phyloP scores from a whole-genome alignment of 352 stramenopile genomes.

The Hyaloperonospora brassicae region DNA sequence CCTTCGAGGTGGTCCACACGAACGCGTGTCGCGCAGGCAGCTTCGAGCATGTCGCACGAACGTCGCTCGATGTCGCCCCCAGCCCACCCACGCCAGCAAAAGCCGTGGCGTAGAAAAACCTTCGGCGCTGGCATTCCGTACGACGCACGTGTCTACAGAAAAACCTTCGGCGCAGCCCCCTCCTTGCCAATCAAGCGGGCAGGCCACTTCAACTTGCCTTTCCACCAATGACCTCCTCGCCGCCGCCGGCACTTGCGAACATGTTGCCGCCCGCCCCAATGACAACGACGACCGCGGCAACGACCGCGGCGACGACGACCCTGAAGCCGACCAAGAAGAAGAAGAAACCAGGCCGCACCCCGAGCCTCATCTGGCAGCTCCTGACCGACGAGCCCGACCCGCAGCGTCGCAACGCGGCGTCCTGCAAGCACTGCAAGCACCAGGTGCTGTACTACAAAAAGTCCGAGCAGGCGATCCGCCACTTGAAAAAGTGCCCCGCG shows the following conservation, averaged over 20 bases:
- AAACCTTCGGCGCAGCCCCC: too few species aligned
- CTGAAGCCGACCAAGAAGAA: conserved; percentile 33
- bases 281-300: neutral
- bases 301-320: neutral
- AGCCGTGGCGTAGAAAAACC: conserved; percentile 19
- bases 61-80: conserved; percentile 2
- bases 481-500: conserved; percentile 69
- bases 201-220: conserved; percentile 33
- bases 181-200: conserved; percentile 8
- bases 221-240: conserved; percentile 19
- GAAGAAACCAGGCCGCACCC: conserved; percentile 62
- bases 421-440: conserved; percentile 83
- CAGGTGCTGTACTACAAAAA: conserved; percentile 85
- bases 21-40: neutral
- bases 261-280: conserved; percentile 19
- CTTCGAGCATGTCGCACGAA: neutral
- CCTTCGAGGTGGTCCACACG: too few species aligned
- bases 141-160: neutral
- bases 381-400: conserved; percentile 75
- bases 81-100: conserved; percentile 13
- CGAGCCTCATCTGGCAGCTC: conserved; percentile 72
- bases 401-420: conserved; percentile 61
- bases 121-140: conserved; percentile 2
- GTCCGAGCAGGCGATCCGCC: conserved; percentile 75
- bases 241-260: conserved; percentile 14